These are phyloP conservation scores for Colletotrichum sp. DNA, from an alignment of 2,329 filamentous ascomycete species.

Conservation along the genomic window DNA sequence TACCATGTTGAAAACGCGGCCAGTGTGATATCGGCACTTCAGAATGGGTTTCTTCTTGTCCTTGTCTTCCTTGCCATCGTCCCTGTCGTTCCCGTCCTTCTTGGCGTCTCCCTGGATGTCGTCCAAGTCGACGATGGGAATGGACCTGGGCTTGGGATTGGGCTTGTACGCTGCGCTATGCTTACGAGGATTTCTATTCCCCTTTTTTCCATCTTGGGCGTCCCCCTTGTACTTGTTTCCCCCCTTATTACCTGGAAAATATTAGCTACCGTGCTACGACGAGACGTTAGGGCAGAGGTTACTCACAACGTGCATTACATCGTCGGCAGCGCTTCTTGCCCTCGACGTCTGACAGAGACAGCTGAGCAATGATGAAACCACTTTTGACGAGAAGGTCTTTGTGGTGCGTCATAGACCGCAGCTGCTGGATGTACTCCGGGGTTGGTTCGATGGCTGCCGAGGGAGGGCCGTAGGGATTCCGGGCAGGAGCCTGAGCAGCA, in stretches of 20 bases:
- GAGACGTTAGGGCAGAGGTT: not conserved
- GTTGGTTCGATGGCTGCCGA: slow-evolving; percentile 22
- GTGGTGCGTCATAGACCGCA: slow-evolving; percentile 24
- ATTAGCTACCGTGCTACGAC: not conserved
- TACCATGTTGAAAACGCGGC: slow-evolving; percentile 31
- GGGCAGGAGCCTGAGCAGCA: not conserved
- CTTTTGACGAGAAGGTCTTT: slow-evolving; percentile 23
- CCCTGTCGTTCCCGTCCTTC: not conserved
- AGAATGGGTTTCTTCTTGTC: slow-evolving; percentile 13
- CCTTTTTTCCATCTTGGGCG: not conserved
- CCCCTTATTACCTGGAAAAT: not conserved
- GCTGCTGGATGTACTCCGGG: slow-evolving; percentile 21
- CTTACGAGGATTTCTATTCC: not conserved
- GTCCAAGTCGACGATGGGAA: not conserved
- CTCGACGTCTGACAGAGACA: slow-evolving; percentile 29
- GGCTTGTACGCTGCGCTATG: not conserved
- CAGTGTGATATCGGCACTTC: slow-evolving; percentile 32
- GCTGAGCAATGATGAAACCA: slow-evolving; percentile 31
- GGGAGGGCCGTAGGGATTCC: slow-evolving; percentile 5
- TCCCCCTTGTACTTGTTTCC: slow-evolving; percentile 5
- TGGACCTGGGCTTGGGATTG: not conserved
- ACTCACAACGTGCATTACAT: slow-evolving; percentile 26
- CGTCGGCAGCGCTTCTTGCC: slow-evolving; percentile 34
- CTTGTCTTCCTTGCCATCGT: not conserved
- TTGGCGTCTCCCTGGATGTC: not conserved